phyloP scores from a whole-genome alignment of 1,139 yeast genomes.

The Kurtzmaniella quercitrusa region DNA sequence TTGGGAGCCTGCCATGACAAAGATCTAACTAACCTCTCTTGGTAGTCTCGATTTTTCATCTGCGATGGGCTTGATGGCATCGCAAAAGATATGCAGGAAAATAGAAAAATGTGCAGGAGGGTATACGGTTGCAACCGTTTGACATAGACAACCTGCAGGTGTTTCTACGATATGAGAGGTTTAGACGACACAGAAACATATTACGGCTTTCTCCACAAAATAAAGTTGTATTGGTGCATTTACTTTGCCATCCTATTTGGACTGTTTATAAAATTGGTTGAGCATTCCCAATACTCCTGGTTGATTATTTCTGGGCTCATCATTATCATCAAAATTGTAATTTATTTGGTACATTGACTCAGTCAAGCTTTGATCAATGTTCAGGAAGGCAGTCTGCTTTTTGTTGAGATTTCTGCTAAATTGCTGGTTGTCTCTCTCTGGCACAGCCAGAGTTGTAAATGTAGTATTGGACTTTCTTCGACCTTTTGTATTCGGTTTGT shows the following conservation, averaged over 20 bases:
- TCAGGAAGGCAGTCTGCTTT: neutral
- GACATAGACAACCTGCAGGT: too few species aligned
- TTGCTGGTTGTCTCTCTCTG: neutral
- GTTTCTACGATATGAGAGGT: neutral
- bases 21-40: neutral
- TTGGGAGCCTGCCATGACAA: constrained; percentile 85
- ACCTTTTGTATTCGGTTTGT: constrained; percentile 1
- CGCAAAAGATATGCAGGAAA: neutral
- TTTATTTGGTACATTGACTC: constrained; percentile 27
- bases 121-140: neutral
- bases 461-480: neutral
- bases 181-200: too few species aligned
- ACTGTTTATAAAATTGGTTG: constrained; percentile 76
- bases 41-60: neutral
- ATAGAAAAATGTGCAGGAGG: neutral
- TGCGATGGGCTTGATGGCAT: constrained; percentile 2
- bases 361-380: constrained; percentile 17
- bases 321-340: constrained; percentile 22
- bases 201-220: too few species aligned
- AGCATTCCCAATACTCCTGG: constrained; percentile 81
- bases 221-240: neutral
- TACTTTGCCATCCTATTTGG: constrained; percentile 12
- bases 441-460: constrained; percentile 13
- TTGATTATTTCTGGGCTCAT: constrained; percentile 24
- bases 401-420: neutral